These are phyloP conservation scores for Paraphaeosphaeria sporulosa DNA, from an alignment of 2,329 filamentous ascomycete genomes.

Conservation along the genomic window DNA sequence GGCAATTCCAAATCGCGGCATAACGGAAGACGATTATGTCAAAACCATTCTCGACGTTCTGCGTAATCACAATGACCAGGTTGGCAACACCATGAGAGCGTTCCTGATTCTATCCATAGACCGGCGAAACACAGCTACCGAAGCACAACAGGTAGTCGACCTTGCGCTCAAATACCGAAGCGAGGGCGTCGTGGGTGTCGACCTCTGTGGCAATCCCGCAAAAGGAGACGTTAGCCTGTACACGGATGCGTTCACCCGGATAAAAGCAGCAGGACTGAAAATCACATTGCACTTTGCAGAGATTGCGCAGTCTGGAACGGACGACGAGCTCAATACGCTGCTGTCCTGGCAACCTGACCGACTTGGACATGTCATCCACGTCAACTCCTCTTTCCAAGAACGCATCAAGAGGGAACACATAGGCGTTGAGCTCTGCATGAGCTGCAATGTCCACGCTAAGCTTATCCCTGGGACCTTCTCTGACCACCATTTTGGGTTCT, in stretches of 20 bases:
- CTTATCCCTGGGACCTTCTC: conserved; percentile 71
- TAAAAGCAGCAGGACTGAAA: conserved; percentile 63
- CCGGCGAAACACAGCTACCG: conserved; percentile 64
- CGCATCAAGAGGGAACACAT: conserved; percentile 64
- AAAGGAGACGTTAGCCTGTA: conserved; percentile 69
- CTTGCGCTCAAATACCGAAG: conserved; percentile 65
- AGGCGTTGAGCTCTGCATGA: conserved; percentile 79
- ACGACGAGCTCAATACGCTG: conserved; percentile 68
- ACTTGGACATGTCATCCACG: conserved; percentile 81
- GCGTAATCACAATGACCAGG: conserved; percentile 55
- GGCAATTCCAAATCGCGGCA: conserved; percentile 59
- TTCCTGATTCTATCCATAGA: conserved; percentile 79
- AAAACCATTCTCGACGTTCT: conserved; percentile 72
- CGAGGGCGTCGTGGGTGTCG: conserved; percentile 73
- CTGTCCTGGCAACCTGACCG: conserved; percentile 72
- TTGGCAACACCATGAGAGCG: conserved; percentile 59
- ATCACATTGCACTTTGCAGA: conserved; percentile 84
- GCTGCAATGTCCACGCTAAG: conserved; percentile 79
- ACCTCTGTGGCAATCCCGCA: conserved; percentile 79
- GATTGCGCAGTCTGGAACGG: conserved; percentile 62
- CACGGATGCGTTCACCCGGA: conserved; percentile 64
- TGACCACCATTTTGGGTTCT: conserved; percentile 80
- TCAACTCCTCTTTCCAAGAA: conserved; percentile 66
- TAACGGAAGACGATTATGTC: conserved; percentile 72
- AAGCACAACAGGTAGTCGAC: conserved; percentile 70